phyloP scores from a whole-genome alignment of 2,329 filamentous ascomycete genomes.

The Escovopsis sp. region DNA sequence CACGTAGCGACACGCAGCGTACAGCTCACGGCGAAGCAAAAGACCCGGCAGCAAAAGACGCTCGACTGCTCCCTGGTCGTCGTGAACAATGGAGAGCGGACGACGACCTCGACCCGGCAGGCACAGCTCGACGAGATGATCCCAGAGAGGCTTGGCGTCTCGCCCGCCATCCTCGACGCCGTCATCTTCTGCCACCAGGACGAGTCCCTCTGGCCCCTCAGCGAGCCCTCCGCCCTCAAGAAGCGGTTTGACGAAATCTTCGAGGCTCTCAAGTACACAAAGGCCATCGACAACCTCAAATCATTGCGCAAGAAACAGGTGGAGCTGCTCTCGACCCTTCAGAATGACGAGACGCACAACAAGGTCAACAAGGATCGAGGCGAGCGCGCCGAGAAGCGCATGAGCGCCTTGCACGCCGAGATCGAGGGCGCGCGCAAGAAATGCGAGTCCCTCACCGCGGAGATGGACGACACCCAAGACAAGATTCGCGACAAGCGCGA shows the following conservation, averaged over 20 bases:
- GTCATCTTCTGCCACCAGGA: constrained; percentile 99
- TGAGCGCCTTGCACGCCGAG: constrained; percentile 48
- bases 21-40: constrained; percentile 78
- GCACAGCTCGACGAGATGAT: constrained; percentile 73
- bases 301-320: constrained; percentile 69
- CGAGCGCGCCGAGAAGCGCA: constrained; percentile 53
- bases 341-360: constrained; percentile 60
- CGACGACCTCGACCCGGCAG: constrained; percentile 63
- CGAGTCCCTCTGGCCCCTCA: constrained; percentile 93
- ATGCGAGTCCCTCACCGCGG: constrained; percentile 39
- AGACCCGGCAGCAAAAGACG: constrained; percentile 60
- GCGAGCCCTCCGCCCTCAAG: constrained; percentile 71
- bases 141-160: constrained; percentile 76
- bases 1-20: constrained; percentile 76
- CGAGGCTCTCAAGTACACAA: constrained; percentile 91
- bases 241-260: constrained; percentile 97
- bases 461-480: constrained; percentile 45
- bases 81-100: constrained; percentile 64
- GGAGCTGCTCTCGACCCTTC: constrained; percentile 56
- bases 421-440: constrained; percentile 48
- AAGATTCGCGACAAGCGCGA: constrained; percentile 53
- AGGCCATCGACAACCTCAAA: constrained; percentile 93
- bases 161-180: constrained; percentile 74
- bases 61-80: constrained; percentile 68
- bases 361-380: constrained; percentile 78